phyloP scores from a whole-genome alignment of 768 basidiomycete genomes.

The Agrocybe pediades region DNA sequence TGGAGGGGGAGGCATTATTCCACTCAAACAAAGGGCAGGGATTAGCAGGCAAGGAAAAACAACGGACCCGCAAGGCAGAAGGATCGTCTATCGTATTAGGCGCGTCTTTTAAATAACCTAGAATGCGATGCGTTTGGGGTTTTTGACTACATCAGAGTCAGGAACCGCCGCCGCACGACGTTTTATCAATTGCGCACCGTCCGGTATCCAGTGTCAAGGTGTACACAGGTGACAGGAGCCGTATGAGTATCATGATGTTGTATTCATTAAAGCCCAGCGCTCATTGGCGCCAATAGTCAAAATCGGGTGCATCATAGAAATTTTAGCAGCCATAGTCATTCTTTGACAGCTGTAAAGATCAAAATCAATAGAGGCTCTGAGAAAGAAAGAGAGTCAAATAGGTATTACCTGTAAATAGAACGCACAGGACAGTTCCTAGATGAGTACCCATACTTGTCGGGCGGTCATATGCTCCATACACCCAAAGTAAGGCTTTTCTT shows the following conservation, averaged over 20 bases:
- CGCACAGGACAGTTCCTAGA: too few relatives aligned
- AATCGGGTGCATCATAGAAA: neutral
- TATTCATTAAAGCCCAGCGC: too few relatives aligned
- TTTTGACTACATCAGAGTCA: neutral
- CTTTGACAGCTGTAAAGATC: too few relatives aligned
- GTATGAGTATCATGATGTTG: neutral
- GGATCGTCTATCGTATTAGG: neutral
- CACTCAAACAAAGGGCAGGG: neutral
- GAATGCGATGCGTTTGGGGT: neutral
- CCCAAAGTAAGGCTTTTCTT: too few relatives aligned
- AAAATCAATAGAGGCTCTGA: too few relatives aligned
- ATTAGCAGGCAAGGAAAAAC: too few relatives aligned
- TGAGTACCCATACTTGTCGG: too few relatives aligned
- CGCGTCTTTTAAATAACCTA: neutral
- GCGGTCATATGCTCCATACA: too few relatives aligned
- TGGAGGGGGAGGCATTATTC: conserved; percentile 1
- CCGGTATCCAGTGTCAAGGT: neutral
- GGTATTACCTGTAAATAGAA: too few relatives aligned
- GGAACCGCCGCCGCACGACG: neutral
- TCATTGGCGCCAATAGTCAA: too few relatives aligned
- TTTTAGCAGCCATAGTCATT: neutral
- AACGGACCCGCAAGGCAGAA: neutral
- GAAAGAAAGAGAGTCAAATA: too few relatives aligned
- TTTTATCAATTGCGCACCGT: neutral
- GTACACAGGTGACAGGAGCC: neutral